Conservation (phyloP, 768 basidiomycete species). For the Amanita rubescens region DNA sequence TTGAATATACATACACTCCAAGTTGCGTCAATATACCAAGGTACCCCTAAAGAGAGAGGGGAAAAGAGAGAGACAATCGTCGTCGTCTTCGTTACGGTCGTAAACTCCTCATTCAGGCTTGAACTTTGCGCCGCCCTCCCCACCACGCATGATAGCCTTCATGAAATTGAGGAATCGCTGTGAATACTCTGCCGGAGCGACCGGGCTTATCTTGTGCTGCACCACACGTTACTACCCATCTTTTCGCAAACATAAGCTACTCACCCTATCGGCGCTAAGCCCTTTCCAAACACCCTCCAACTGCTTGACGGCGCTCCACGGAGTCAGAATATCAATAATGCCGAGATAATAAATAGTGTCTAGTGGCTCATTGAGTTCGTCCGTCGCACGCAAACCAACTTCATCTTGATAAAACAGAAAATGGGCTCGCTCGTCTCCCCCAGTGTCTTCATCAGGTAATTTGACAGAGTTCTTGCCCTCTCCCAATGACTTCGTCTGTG, state of each 20-base stretch:
- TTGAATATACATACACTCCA: background rate
- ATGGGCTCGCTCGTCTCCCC: constrained; percentile 46
- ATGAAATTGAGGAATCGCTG: constrained; percentile 85
- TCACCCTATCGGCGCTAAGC: constrained; percentile 74
- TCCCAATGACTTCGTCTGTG: constrained; percentile 69
- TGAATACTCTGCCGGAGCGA: constrained; percentile 81
- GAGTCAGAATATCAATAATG: constrained; percentile 95
- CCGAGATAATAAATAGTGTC: constrained; percentile 90
- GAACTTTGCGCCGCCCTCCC: constrained; percentile 51
- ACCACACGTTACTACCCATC: constrained; percentile 9
- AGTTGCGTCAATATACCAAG: background rate
- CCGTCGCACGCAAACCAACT: constrained; percentile 84
- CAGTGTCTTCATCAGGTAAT: constrained; percentile 57
- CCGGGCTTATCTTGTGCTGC: constrained; percentile 93
- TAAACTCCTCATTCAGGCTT: constrained; percentile 22
- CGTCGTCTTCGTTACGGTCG: background rate
- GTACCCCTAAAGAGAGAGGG: background rate
- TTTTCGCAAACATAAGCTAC: constrained; percentile 25
- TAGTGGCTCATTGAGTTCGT: constrained; percentile 68
- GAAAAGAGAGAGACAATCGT: background rate
- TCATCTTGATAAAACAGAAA: constrained; percentile 98
- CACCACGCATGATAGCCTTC: constrained; percentile 79
- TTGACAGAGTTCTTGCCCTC: constrained; percentile 35
- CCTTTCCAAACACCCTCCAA: constrained; percentile 93
- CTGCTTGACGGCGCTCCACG: constrained; percentile 71